Base-by-base conservation (phyloP, 768 basidiomycete genomes). In the Leccinum imitatum region DNA sequence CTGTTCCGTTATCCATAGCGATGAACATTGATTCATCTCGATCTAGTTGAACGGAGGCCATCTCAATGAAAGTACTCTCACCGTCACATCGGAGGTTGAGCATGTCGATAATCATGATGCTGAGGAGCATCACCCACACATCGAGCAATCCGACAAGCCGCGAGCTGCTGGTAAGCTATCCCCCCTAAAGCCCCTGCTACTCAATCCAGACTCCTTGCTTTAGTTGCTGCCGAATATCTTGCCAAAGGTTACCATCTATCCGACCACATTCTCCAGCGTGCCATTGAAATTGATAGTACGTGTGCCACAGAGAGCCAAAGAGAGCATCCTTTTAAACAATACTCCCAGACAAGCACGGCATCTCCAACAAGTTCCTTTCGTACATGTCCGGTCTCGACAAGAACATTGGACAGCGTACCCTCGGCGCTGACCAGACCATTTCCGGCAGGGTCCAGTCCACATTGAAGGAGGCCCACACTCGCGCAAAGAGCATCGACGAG, bases 201-300 rank as follows among this genome's bases (percentile, higher is more conserved):
- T 25, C 6, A 19, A 37, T 59, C 39, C 58, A 19, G 67, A 19
- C 44, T 25, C 37, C 15, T 4, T 46, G 3, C 62, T 59, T 61
- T 70, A 86, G 93, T 97, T 68, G 90, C 91, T 27, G 95, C 96
- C 30, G 96, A 98, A 73, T 93, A 95, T 74, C 84, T 99, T 50
- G 93, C 96, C 2, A 86, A 84, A 69, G 97, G 96, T 2, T 98
- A 98, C 76, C 68, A 69, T 54, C 82, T 98, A 27, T 85, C 87
- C 17, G 95, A 98, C 70, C 70, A 79, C 52, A 82, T 95, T 65
- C 79, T 98, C 50, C 80, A 89, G 65, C 83, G 83, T 53, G 89
- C 92, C 51, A 92, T 93, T 65, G 89, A 92, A 37, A 77, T 91
- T n/a, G 90, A 92, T 69, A 76, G 87, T 89, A 62, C 60, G 78